phyloP scores from a whole-genome alignment of 164 flowering plant species.

The Umbellularia californica region DNA sequence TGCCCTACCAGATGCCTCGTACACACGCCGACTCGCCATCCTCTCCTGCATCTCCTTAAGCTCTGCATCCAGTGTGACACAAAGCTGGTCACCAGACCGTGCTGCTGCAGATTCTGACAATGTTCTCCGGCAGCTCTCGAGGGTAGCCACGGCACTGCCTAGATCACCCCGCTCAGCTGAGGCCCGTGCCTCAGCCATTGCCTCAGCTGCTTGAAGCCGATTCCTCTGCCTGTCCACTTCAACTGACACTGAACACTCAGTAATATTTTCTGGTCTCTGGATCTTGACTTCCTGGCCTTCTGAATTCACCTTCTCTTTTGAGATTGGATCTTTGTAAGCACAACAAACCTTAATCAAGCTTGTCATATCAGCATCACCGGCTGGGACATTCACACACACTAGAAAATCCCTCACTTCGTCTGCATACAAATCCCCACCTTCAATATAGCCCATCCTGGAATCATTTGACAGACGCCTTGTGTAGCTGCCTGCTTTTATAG shows the following conservation, averaged over 20 bases:
- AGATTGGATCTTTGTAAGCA: slow-evolving; percentile 55
- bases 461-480: slow-evolving; percentile 28
- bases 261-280: slow-evolving; percentile 42
- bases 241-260: slow-evolving; percentile 38
- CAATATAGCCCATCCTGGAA: slow-evolving; percentile 41
- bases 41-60: slow-evolving; percentile 85
- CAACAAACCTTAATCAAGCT: slow-evolving; percentile 54
- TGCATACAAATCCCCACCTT: slow-evolving; percentile 85
- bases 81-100: slow-evolving; percentile 56
- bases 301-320: slow-evolving; percentile 34
- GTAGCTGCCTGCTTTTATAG: slow-evolving; percentile 83
- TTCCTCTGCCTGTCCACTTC: slow-evolving; percentile 88
- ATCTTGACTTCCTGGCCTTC: slow-evolving; percentile 46
- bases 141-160: slow-evolving; percentile 52
- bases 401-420: slow-evolving; percentile 92
- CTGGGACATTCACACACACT: slow-evolving; percentile 55
- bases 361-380: slow-evolving; percentile 27
- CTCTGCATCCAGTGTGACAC: slow-evolving; percentile 63
- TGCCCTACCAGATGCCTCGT: slow-evolving; percentile 87
- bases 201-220: slow-evolving; percentile 72
- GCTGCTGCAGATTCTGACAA: slow-evolving; percentile 52
- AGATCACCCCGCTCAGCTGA: slow-evolving; percentile 78
- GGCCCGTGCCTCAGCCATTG: slow-evolving; percentile 67
- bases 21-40: slow-evolving; percentile 69
- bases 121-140: slow-evolving; percentile 45